Evolutionary conservation across 805 yeast species (phyloP).

Genomic region (Metschnikowia lochheadii): DNA sequence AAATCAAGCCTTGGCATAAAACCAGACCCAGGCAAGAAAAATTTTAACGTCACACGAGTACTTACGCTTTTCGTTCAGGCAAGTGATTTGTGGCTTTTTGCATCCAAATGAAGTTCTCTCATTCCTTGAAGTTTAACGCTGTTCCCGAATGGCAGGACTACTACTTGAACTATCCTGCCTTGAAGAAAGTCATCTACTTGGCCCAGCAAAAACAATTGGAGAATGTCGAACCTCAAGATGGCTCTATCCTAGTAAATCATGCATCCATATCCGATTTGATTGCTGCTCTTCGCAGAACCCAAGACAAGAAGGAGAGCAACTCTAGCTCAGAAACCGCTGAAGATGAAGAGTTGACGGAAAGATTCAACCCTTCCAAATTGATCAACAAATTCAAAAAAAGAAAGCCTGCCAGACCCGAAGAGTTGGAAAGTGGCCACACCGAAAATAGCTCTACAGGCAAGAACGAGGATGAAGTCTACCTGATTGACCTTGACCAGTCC

Average conservation of each 20-base stretch:
- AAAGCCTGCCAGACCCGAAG: conserved; percentile 6
- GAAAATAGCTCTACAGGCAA: conserved; percentile 4
- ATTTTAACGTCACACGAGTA: conserved; percentile 8
- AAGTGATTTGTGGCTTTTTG: not conserved
- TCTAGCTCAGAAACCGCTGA: conserved; percentile 4
- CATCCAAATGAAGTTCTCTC: conserved; percentile 44
- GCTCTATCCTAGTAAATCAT: conserved; percentile 18
- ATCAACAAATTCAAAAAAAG: conserved; percentile 18
- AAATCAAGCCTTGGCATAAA: not conserved
- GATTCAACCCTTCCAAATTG: conserved; percentile 16
- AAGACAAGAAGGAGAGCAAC: conserved; percentile 7
- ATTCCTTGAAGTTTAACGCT: conserved; percentile 47
- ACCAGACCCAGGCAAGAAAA: not conserved
- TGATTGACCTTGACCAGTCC: conserved; percentile 19
- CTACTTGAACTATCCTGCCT: conserved; percentile 42
- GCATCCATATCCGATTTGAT: conserved; percentile 30
- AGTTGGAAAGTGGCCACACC: conserved; percentile 4
- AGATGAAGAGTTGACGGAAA: conserved; percentile 9
- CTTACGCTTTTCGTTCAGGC: not conserved
- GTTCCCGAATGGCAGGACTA: conserved; percentile 52
- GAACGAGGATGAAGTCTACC: conserved; percentile 8
- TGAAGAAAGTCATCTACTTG: conserved; percentile 54
- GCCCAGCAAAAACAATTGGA: conserved; percentile 42
- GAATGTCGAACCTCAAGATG: conserved; percentile 23
- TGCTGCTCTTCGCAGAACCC: conserved; percentile 12